Conservation (phyloP, 1,284 basidiomycete species). For the Ceratobasidium sp. region DNA sequence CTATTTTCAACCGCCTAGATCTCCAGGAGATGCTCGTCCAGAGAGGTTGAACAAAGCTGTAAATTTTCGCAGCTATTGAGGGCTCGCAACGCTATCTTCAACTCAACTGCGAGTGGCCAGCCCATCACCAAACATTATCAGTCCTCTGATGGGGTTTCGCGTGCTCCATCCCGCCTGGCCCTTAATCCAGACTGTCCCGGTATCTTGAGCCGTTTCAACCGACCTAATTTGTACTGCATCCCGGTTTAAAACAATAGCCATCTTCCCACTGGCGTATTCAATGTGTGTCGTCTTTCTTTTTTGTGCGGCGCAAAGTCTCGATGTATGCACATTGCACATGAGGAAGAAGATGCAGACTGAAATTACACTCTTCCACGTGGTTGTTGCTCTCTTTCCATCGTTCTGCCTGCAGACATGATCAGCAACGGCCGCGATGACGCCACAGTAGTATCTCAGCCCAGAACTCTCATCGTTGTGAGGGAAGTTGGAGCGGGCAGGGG, state of each 20-base stretch:
- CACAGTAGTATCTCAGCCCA: neutral
- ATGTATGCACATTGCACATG: neutral
- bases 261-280: too few relatives aligned
- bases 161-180: neutral
- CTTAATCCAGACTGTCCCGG: neutral
- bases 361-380: neutral
- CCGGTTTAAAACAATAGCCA: neutral
- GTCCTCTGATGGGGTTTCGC: neutral
- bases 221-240: neutral
- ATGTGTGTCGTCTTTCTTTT: too few relatives aligned
- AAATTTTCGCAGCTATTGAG: too few relatives aligned
- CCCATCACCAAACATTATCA: neutral
- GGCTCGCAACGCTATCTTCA: neutral
- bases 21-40: too few relatives aligned
- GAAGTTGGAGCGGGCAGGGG: neutral
- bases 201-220: neutral
- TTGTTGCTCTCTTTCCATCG: neutral
- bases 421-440: slow-evolving; percentile 16
- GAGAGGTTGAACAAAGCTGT: neutral
- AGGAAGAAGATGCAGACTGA: neutral
- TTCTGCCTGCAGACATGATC: neutral
- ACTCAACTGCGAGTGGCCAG: neutral
- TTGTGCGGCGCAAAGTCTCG: too few relatives aligned
- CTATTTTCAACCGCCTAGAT: too few relatives aligned
- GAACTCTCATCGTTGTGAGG: neutral